Percentiles rank a stretch among this genome's conserved stretches.
These are phyloP conservation scores for Breviolum minutum DNA, from an alignment of 73 alveolate genomes.

Conservation along the genomic window DNA sequence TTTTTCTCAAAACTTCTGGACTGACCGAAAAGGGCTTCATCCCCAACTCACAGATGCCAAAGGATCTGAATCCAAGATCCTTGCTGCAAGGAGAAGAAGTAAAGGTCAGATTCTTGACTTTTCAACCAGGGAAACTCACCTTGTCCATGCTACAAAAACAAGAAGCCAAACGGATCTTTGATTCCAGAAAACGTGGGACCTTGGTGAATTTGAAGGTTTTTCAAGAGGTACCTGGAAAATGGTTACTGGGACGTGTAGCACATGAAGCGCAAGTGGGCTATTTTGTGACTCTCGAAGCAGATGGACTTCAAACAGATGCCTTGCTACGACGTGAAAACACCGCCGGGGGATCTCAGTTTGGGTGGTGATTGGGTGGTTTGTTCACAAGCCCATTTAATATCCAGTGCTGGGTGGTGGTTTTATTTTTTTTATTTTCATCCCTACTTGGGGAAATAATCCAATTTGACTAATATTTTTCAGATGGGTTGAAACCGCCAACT, in stretches of 20 bases:
- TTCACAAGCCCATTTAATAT: neutral
- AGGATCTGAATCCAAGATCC: neutral
- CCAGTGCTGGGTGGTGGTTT: too few relatives aligned
- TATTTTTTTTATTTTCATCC: too few relatives aligned
- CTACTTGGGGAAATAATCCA: too few relatives aligned
- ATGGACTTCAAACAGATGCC: slow-evolving; percentile 23
- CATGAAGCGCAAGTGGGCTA: neutral
- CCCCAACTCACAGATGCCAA: neutral
- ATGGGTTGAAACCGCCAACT: too few relatives aligned
- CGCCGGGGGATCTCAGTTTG: neutral
- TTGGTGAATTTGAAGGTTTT: neutral
- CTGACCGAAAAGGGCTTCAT: neutral
- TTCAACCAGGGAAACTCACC: neutral
- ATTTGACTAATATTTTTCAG: too few relatives aligned
- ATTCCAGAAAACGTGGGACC: neutral
- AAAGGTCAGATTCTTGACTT: slow-evolving; percentile 10
- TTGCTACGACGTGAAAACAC: neutral
- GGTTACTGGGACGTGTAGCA: neutral
- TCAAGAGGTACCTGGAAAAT: neutral
- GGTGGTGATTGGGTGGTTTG: neutral
- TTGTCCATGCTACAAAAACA: neutral
- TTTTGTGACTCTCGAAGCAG: neutral
- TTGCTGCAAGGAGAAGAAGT: slow-evolving; percentile 12
- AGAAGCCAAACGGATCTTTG: neutral
- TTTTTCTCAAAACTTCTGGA: neutral